phyloP scores from a whole-genome alignment of 139 green algal species.

The Tetraselmis chui region DNA sequence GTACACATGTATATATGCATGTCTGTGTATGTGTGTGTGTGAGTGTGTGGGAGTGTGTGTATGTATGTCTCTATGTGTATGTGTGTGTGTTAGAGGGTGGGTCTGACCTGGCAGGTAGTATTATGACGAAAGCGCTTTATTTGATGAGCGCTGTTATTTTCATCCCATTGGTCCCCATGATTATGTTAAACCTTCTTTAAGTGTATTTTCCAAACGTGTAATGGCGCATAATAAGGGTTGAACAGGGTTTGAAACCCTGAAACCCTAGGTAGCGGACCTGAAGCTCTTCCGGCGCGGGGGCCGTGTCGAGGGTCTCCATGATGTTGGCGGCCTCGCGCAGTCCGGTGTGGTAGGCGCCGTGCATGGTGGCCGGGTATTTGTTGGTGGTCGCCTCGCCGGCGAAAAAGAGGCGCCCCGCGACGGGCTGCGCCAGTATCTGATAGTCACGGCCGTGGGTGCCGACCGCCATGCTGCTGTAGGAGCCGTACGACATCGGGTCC shows the following conservation, averaged over 20 bases:
- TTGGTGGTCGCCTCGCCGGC: slow-evolving; percentile 82
- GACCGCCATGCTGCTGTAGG: slow-evolving; percentile 79
- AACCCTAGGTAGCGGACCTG: background rate
- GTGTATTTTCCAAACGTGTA: no score
- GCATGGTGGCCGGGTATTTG: slow-evolving; percentile 94
- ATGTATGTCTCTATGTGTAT: no score
- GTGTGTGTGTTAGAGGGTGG: no score
- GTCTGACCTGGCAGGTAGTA: no score
- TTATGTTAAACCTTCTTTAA: no score
- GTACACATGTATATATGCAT: no score
- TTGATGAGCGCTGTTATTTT: no score
- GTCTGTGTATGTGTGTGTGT: no score
- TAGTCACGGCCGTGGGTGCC: slow-evolving; percentile 77
- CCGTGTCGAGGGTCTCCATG: slow-evolving; percentile 5
- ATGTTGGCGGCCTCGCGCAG: slow-evolving; percentile 48
- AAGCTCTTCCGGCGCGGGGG: background rate
- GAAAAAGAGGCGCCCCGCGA: slow-evolving; percentile 77
- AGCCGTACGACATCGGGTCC: slow-evolving; percentile 73
- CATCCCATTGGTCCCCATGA: no score
- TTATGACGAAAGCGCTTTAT: no score
- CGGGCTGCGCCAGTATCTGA: slow-evolving; percentile 57
- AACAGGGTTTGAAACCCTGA: no score
- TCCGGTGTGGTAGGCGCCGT: slow-evolving; percentile 84
- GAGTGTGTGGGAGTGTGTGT: no score
- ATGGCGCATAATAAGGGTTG: background rate